phyloP scores from a whole-genome alignment of 352 stramenopile species.

The Pythium plurisporium region DNA sequence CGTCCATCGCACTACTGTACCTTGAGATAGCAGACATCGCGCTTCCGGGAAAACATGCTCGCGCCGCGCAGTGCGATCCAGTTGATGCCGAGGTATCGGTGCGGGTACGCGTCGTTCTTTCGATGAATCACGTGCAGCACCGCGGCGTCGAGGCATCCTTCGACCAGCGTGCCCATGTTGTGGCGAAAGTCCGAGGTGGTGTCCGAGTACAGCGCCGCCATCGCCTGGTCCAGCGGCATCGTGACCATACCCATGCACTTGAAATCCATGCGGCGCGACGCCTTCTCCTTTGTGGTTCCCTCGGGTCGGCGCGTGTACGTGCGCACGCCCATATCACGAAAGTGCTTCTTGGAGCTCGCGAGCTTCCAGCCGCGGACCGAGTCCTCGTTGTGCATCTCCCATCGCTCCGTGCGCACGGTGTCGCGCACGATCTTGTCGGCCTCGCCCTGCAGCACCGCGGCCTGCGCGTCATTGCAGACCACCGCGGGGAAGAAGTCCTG shows the following conservation, averaged over 20 bases:
- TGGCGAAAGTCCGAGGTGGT: slow-evolving; percentile 51
- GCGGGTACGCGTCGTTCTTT: slow-evolving; percentile 32
- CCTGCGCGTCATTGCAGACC: slow-evolving; percentile 33
- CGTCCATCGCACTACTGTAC: slow-evolving; percentile 19
- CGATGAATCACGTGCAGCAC: slow-evolving; percentile 51
- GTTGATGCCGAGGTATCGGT: slow-evolving; percentile 66
- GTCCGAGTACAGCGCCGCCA: slow-evolving; percentile 59
- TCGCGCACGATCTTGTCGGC: slow-evolving; percentile 24
- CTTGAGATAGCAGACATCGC: slow-evolving; percentile 55
- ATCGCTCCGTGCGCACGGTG: slow-evolving; percentile 37
- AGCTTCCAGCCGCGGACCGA: slow-evolving; percentile 59
- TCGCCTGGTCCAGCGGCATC: slow-evolving; percentile 41
- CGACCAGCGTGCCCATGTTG: slow-evolving; percentile 50
- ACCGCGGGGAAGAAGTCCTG: slow-evolving; percentile 44
- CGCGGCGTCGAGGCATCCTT: slow-evolving; percentile 53
- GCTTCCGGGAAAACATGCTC: slow-evolving; percentile 53
- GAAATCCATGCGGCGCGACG: slow-evolving; percentile 47
- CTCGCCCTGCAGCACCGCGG: slow-evolving; percentile 27
- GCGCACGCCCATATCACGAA: slow-evolving; percentile 57
- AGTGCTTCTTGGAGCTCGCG: slow-evolving; percentile 61
- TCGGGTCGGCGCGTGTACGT: slow-evolving; percentile 49
- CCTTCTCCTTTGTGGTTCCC: slow-evolving; percentile 19
- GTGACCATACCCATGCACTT: slow-evolving; percentile 55
- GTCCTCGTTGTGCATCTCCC: slow-evolving; percentile 62
- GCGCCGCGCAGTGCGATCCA: slow-evolving; percentile 44